Evolutionary conservation across 495 filamentous ascomycete species (phyloP).

Genomic region (Corynascus novoguineensis): DNA sequence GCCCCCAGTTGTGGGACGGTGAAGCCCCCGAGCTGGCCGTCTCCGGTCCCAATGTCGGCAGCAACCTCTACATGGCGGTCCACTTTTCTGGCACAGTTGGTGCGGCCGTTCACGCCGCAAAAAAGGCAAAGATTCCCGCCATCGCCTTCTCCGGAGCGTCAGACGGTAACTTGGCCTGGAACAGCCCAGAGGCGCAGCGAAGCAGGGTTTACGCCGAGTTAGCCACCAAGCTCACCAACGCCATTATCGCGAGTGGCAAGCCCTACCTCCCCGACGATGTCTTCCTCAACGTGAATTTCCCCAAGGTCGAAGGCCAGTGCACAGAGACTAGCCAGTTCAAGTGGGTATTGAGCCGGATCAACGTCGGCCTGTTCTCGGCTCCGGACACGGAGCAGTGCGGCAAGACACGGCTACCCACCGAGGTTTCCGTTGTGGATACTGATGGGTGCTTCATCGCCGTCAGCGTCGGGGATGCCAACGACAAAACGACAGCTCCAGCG

Average conservation of each 20-base stretch:
- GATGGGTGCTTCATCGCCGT: conserved; percentile 56
- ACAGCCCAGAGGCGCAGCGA: conserved; percentile 44
- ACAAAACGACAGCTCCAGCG: conserved; percentile 53
- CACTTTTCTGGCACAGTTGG: conserved; percentile 60
- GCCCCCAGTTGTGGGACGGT: conserved; percentile 47
- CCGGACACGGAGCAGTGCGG: conserved; percentile 55
- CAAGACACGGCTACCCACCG: conserved; percentile 50
- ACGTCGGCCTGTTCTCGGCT: conserved; percentile 44
- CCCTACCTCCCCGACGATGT: conserved; percentile 55
- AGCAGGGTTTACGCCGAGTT: conserved; percentile 57
- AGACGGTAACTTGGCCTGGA: conserved; percentile 48
- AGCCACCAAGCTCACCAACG: conserved; percentile 51
- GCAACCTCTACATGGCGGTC: conserved; percentile 48
- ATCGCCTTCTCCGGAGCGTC: conserved; percentile 59
- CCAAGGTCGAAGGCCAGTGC: conserved; percentile 46
- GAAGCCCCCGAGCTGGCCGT: conserved; percentile 53
- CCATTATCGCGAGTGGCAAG: conserved; percentile 46
- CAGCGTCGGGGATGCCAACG: conserved; percentile 54
- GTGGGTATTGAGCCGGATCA: conserved; percentile 57
- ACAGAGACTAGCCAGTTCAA: conserved; percentile 45
- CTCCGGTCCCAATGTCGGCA: conserved; percentile 60
- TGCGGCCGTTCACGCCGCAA: conserved; percentile 52
- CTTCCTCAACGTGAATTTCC: conserved; percentile 66
- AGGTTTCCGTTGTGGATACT: conserved; percentile 42
- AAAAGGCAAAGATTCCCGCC: conserved; percentile 50